Evolutionary conservation across 305 asterid species (phyloP).

Genomic region (Ajuga reptans): DNA sequence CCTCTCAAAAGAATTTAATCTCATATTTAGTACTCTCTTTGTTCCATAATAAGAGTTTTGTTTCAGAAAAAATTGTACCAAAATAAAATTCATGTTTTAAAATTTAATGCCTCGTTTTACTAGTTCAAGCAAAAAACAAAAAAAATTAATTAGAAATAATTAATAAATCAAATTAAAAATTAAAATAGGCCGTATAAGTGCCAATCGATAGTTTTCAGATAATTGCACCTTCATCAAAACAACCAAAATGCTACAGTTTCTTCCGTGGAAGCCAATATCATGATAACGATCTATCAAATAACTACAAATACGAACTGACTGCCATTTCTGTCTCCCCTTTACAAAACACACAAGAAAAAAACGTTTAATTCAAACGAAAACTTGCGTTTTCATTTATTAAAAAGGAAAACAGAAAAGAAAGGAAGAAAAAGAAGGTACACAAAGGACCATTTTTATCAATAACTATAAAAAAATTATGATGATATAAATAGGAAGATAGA

Average conservation of each 20-base stretch:
- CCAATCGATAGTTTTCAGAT: too few relatives aligned
- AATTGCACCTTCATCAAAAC: too few relatives aligned
- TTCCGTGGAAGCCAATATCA: background rate
- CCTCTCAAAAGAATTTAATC: too few relatives aligned
- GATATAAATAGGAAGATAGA: slow-evolving; percentile 23
- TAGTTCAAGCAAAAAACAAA: too few relatives aligned
- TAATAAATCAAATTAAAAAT: too few relatives aligned
- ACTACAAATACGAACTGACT: slow-evolving; percentile 4
- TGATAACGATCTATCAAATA: background rate
- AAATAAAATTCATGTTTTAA: too few relatives aligned
- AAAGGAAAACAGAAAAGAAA: background rate
- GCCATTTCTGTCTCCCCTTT: background rate
- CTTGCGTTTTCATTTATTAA: background rate
- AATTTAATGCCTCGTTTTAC: too few relatives aligned
- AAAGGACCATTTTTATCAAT: slow-evolving; percentile 22
- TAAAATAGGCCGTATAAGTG: too few relatives aligned
- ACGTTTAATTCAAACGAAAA: slow-evolving; percentile 18
- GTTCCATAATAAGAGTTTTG: too few relatives aligned
- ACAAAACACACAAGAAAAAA: slow-evolving; percentile 7
- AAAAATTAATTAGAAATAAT: too few relatives aligned
- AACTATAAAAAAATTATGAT: slow-evolving; percentile 25
- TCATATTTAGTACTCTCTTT: too few relatives aligned
- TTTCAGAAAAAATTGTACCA: too few relatives aligned
- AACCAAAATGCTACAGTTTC: background rate
- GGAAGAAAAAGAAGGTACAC: background rate